Conservation (phyloP, 208 protist species). For the Acanthamoeba castellanii region DNA sequence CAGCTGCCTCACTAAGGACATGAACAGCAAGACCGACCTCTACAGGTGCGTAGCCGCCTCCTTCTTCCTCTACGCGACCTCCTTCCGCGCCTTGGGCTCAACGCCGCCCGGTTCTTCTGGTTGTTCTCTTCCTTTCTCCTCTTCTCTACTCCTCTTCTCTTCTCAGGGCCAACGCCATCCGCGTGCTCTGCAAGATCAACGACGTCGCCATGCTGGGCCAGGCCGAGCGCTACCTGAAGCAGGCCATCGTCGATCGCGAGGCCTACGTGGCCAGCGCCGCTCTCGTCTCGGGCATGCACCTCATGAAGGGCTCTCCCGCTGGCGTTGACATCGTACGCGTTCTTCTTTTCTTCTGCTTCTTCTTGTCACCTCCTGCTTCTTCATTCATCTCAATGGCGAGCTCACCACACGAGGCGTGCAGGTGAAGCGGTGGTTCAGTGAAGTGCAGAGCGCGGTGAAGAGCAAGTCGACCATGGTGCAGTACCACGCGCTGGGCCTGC, state of each 20-base stretch:
- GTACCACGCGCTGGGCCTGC: conserved; percentile 97
- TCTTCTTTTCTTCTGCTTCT: neutral
- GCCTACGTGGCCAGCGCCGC: conserved; percentile 96
- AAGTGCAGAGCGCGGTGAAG: conserved; percentile 95
- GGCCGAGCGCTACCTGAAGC: conserved; percentile 97
- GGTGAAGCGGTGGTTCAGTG: conserved; percentile 96
- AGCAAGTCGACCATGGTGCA: conserved; percentile 94
- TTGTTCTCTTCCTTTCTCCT: neutral
- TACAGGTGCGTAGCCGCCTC: conserved; percentile 79
- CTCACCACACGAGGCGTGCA: conserved; percentile 72
- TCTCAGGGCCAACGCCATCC: conserved; percentile 94
- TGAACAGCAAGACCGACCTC: conserved; percentile 94
- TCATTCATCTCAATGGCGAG: conserved; percentile 5
- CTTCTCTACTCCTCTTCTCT: neutral
- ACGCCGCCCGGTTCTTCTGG: too few relatives aligned
- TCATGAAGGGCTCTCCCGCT: conserved; percentile 88
- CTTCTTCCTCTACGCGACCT: neutral
- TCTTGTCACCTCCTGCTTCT: neutral
- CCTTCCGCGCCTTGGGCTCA: too few relatives aligned
- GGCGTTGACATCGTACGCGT: conserved; percentile 79
- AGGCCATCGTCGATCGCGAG: conserved; percentile 97
- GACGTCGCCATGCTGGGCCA: conserved; percentile 96
- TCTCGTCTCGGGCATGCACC: conserved; percentile 98
- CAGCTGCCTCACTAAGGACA: conserved; percentile 98
- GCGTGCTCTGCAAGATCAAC: conserved; percentile 96